Evolutionary conservation across 1,139 yeast genomes (phyloP), one percentile per base, ranked within the genome.

Genomic region (Suhomyces maxii): DNA sequence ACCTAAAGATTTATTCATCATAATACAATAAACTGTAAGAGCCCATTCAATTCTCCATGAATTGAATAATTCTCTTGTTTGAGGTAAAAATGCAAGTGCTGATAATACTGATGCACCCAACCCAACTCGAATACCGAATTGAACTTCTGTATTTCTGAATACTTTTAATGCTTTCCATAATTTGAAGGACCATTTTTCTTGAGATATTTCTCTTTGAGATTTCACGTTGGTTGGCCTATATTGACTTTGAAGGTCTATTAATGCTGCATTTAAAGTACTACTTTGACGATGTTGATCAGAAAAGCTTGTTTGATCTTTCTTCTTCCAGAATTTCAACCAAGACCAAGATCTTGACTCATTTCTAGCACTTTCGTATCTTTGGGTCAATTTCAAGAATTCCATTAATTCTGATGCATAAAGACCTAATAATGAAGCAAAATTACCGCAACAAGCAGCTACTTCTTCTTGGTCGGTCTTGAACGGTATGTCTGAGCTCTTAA

Each of bases 21-120:
- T 86, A 47, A 89, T 85, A 55, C 89, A 83, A 58, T 83, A 89
- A 0, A 91, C 83, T 11, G 87, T 86, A 35, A 89, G 67, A 0
- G 90, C 85, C 96, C 96, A 89, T 62, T 89, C 96, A 12, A 87
- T 84, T 54, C 93, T 68, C 90, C 91, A 87, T 42, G 71, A 74
- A 41, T 70, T 76, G 56, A 87, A 89, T 0, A 64, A 53, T 7
- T 73, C 71, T 46, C 83, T 73, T 0, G 89, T 77, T 5, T 62
- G 60, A 1, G 84, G 83, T 35, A 80, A 59, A 59, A 83, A 88
- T 4, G 96, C 95, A 47, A 89, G 83, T 0, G 80, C 54, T 0
- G 91, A 83, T 39, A 88, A 65, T 6, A 78, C 67, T 38, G 86
- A 74, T 0, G 95, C 88, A 0, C 96, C 96, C 9, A 86, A 60